Evolutionary conservation across 2,329 filamentous ascomycete species (phyloP).

Genomic region (Colletotrichum tropicicola): DNA sequence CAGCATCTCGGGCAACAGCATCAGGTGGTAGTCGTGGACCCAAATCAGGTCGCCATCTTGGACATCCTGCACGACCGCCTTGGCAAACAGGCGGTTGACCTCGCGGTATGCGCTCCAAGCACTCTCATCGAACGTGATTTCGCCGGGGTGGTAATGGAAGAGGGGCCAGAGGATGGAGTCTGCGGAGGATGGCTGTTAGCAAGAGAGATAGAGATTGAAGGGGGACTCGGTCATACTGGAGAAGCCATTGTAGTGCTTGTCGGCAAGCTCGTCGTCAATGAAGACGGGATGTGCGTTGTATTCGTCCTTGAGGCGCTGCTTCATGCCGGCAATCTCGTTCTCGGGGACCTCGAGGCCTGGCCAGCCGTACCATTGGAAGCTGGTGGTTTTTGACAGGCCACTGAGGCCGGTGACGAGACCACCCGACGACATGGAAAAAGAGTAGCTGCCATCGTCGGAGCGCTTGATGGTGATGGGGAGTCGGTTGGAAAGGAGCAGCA

Average conservation of each 20-base stretch:
- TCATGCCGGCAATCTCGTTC: slow-evolving; percentile 78
- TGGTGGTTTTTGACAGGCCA: slow-evolving; percentile 89
- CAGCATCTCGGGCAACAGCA: slow-evolving; percentile 95
- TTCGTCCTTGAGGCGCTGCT: slow-evolving; percentile 82
- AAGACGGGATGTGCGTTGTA: slow-evolving; percentile 93
- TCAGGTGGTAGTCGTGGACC: slow-evolving; percentile 99
- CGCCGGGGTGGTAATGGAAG: slow-evolving; percentile 98
- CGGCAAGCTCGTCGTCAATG: slow-evolving; percentile 90
- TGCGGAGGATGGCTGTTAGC: slow-evolving; percentile 43
- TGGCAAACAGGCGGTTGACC: slow-evolving; percentile 91
- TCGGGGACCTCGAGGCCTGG: slow-evolving; percentile 92
- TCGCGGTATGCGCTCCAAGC: slow-evolving; percentile 94
- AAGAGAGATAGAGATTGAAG: slow-evolving; percentile 9
- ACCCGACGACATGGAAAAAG: slow-evolving; percentile 96
- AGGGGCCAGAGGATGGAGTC: slow-evolving; percentile 98
- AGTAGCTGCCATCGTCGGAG: slow-evolving; percentile 88
- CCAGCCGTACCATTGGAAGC: slow-evolving; percentile 99
- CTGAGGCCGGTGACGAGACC: slow-evolving; percentile 94
- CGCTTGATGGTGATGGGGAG: slow-evolving; percentile 97
- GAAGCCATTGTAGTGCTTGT: slow-evolving; percentile 97
- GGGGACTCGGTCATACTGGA: slow-evolving; percentile 72
- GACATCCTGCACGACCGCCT: slow-evolving; percentile 86
- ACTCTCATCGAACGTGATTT: slow-evolving; percentile 97
- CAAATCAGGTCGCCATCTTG: slow-evolving; percentile 95
- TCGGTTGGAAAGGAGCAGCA: slow-evolving; percentile 92